phyloP scores from a whole-genome alignment of 2,329 filamentous ascomycete genomes.

The Aurifilum marmelostoma region DNA sequence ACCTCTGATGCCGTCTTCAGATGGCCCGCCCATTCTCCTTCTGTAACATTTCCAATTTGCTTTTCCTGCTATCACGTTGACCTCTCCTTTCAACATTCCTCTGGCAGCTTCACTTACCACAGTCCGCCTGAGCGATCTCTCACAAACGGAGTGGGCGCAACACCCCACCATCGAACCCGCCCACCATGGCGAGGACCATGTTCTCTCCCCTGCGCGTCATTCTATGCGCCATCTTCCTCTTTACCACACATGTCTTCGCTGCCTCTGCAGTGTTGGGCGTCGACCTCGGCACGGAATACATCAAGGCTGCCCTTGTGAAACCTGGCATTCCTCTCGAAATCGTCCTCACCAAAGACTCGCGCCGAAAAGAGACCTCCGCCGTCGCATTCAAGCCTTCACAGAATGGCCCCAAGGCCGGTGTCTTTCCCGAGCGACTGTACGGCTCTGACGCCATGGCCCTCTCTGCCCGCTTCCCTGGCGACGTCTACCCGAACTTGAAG shows the following conservation, averaged over 20 bases:
- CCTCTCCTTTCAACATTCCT: neutral
- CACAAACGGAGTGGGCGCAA: conserved; percentile 16
- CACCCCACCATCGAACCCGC: conserved; percentile 28
- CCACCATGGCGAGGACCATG: conserved; percentile 44
- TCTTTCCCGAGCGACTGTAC: conserved; percentile 87
- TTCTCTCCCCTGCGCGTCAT: conserved; percentile 42
- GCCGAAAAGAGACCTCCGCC: conserved; percentile 90
- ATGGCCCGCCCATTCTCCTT: conserved; percentile 6
- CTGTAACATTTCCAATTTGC: neutral
- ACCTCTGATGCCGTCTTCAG: conserved; percentile 12
- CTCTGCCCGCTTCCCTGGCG: conserved; percentile 82
- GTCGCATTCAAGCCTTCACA: conserved; percentile 91
- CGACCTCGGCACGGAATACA: conserved; percentile 93
- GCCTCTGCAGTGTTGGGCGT: conserved; percentile 82
- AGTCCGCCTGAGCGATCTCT: neutral
- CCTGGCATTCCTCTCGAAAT: conserved; percentile 97
- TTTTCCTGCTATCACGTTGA: neutral
- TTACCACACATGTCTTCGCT: conserved; percentile 54
- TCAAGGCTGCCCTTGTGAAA: conserved; percentile 95
- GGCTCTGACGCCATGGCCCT: conserved; percentile 90
- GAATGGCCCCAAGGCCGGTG: conserved; percentile 62
- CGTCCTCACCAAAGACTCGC: conserved; percentile 95
- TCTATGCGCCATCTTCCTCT: conserved; percentile 46
- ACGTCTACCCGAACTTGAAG: conserved; percentile 95
- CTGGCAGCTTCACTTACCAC: neutral